Evolutionary conservation across 1,284 basidiomycete genomes (phyloP).

Genomic region (Ustilago esculenta): DNA sequence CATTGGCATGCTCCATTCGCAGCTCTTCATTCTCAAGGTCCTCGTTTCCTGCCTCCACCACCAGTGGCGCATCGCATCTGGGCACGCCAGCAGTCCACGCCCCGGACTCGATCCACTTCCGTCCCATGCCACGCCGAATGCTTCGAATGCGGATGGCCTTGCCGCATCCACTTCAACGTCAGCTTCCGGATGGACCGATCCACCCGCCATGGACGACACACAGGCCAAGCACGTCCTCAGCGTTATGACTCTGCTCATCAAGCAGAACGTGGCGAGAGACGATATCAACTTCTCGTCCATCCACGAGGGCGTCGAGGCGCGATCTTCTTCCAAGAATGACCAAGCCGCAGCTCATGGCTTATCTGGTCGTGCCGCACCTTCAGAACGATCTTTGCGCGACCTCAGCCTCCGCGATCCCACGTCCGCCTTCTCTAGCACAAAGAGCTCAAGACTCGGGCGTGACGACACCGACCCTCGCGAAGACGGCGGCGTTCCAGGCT

Average conservation of each 20-base stretch:
- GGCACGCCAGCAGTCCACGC: slow-evolving; percentile 22
- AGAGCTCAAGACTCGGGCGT: slow-evolving; percentile 15
- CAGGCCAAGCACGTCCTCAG: slow-evolving; percentile 86
- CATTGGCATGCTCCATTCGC: slow-evolving; percentile 78
- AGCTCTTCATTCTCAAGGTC: slow-evolving; percentile 87
- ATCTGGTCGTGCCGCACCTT: slow-evolving; percentile 18
- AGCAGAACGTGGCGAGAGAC: slow-evolving; percentile 70
- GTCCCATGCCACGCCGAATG: neutral
- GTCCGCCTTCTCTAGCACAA: slow-evolving; percentile 32
- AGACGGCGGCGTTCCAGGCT: neutral
- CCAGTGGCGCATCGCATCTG: slow-evolving; percentile 73
- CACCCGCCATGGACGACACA: slow-evolving; percentile 81
- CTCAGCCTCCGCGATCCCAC: slow-evolving; percentile 32
- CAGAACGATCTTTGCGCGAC: slow-evolving; percentile 46
- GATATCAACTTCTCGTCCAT: slow-evolving; percentile 44
- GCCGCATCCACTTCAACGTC: slow-evolving; percentile 41
- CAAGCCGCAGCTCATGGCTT: slow-evolving; percentile 9
- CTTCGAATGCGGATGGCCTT: slow-evolving; percentile 28
- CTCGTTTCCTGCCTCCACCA: slow-evolving; percentile 79
- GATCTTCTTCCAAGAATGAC: slow-evolving; percentile 18
- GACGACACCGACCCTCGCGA: slow-evolving; percentile 41
- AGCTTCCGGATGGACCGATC: slow-evolving; percentile 72
- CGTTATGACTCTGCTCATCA: slow-evolving; percentile 76
- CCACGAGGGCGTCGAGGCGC: slow-evolving; percentile 29
- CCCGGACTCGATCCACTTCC: slow-evolving; percentile 13